Percentiles rank a stretch among this genome's conserved stretches.
These are phyloP conservation scores for Acorus gramineus DNA, from an alignment of 106 monocot species.

Conservation along the genomic window DNA sequence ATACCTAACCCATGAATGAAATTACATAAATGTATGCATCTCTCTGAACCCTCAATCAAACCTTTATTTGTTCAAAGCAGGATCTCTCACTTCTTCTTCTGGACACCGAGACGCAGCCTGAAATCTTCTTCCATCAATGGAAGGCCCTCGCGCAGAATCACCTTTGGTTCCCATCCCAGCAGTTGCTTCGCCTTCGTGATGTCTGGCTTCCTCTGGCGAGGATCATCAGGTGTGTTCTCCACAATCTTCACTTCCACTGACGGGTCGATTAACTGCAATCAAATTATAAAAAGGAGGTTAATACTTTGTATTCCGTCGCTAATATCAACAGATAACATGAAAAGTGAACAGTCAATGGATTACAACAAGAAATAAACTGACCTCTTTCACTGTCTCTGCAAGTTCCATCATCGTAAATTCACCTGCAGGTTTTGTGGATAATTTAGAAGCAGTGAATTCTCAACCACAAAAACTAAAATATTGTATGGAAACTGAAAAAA, in stretches of 20 bases:
- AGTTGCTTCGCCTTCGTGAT: conserved; percentile 4
- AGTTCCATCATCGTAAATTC: conserved; percentile 98
- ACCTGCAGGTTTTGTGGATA: conserved; percentile 24
- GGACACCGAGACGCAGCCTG: conserved; percentile 47
- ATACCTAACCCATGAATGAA: too few relatives aligned
- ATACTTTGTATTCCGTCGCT: too few relatives aligned
- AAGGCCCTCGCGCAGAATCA: conserved; percentile 5
- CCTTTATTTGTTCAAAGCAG: too few relatives aligned
- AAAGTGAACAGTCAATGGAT: too few relatives aligned
- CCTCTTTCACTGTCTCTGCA: conserved; percentile 91
- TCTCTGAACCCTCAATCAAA: too few relatives aligned
- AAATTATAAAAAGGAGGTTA: neutral
- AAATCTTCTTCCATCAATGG: conserved; percentile 47
- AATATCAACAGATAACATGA: too few relatives aligned
- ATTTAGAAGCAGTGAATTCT: neutral
- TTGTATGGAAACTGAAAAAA: too few relatives aligned
- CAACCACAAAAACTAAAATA: neutral
- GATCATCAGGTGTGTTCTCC: conserved; percentile 7
- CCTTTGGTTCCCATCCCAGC: conserved; percentile 8
- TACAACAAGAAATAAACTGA: conserved; percentile 10
- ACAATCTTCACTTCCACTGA: neutral
- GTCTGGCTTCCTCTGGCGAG: conserved; percentile 9
- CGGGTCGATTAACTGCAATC: conserved; percentile 1
- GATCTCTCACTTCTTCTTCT: conserved; percentile 15
- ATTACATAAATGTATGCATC: too few relatives aligned